These are phyloP conservation scores for Didymella lethalis DNA, from an alignment of 2,329 filamentous ascomycete genomes.

Conservation along the genomic window DNA sequence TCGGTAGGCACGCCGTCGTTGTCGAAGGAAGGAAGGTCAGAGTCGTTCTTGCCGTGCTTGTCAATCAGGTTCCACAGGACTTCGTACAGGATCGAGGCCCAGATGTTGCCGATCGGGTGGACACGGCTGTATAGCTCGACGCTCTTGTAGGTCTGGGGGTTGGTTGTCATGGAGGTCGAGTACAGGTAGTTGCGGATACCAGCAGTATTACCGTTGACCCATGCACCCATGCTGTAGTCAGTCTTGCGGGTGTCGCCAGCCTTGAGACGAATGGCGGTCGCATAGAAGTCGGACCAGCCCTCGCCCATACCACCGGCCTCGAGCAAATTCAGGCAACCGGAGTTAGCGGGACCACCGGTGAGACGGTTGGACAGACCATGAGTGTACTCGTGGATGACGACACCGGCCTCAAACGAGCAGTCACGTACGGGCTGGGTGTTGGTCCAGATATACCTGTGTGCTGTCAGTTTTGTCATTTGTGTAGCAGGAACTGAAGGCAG, in stretches of 20 bases:
- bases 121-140: conserved; percentile 52
- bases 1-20: conserved; percentile 60
- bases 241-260: conserved; percentile 55
- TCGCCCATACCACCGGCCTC: conserved; percentile 67
- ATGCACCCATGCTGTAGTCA: conserved; percentile 61
- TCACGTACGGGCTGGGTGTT: conserved; percentile 59
- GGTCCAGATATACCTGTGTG: conserved; percentile 65
- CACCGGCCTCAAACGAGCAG: conserved; percentile 65
- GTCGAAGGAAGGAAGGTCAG: conserved; percentile 53
- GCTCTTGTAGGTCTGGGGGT: conserved; percentile 60
- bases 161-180: conserved; percentile 59
- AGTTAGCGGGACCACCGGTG: conserved; percentile 65
- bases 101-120: conserved; percentile 62
- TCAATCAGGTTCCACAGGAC: conserved; percentile 66
- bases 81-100: conserved; percentile 64
- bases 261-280: conserved; percentile 60
- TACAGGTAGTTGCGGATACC: conserved; percentile 63
- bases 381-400: conserved; percentile 63
- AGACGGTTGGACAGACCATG: conserved; percentile 63
- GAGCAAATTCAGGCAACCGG: conserved; percentile 56
- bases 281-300: conserved; percentile 66
- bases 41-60: conserved; percentile 61
- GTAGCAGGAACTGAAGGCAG: background rate
- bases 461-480: background rate
- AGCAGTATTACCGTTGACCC: conserved; percentile 55